Percentiles rank a stretch among this genome's conserved stretches.
Evolutionary conservation across 306 rosid genomes (phyloP).

Genomic region (Corylus americana): DNA sequence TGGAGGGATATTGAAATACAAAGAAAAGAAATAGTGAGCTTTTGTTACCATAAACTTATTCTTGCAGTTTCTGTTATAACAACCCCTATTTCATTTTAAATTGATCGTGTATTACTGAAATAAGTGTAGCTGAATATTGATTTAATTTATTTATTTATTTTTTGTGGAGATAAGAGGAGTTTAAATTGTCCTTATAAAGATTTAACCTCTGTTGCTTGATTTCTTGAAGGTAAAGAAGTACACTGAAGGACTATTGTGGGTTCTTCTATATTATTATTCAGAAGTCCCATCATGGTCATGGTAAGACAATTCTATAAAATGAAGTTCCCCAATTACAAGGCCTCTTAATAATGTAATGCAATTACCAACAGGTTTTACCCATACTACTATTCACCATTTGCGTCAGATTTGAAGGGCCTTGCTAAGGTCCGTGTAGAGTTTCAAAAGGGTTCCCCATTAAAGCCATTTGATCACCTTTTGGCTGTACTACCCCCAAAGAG

Average conservation of each 20-base stretch:
- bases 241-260: slow-evolving; percentile 62
- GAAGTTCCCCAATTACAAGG: not conserved
- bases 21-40: slow-evolving; percentile 50
- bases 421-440: slow-evolving; percentile 38
- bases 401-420: slow-evolving; percentile 53
- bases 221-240: slow-evolving; percentile 47
- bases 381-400: slow-evolving; percentile 50
- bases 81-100: too few species aligned
- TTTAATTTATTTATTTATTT: too few species aligned
- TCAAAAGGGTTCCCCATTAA: slow-evolving; percentile 48
- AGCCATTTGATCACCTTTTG: slow-evolving; percentile 59
- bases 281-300: slow-evolving; percentile 67
- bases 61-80: too few species aligned
- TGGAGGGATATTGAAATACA: slow-evolving; percentile 28
- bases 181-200: too few species aligned
- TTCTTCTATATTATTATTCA: slow-evolving; percentile 53
- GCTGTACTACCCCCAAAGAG: slow-evolving; percentile 49
- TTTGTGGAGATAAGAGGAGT: too few species aligned
- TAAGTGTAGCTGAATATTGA: too few species aligned
- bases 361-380: slow-evolving; percentile 57
- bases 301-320: slow-evolving; percentile 21
- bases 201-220: not conserved
- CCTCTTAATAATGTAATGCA: not conserved
- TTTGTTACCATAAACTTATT: not conserved
- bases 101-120: too few species aligned